Evolutionary conservation across 352 stramenopile species (phyloP).

Genomic region (Phytopythium cucurbitacearum): DNA sequence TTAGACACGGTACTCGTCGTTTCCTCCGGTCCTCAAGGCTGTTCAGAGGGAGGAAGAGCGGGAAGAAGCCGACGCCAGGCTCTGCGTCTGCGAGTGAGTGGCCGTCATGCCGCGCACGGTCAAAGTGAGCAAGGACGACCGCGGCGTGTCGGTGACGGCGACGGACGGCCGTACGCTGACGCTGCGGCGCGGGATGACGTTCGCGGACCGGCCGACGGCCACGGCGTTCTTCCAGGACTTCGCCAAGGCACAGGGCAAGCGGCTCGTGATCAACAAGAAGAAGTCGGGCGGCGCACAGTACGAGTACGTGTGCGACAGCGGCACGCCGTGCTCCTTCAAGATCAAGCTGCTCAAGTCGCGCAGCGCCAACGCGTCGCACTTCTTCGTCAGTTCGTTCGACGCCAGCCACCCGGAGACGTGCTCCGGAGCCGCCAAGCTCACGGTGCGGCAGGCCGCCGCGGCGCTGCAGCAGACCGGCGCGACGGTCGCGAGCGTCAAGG

Average conservation of each 20-base stretch:
- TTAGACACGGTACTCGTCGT: too few relatives aligned
- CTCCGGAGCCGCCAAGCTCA: conserved; percentile 19
- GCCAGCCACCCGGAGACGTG: conserved; percentile 18
- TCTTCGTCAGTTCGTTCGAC: conserved; percentile 31
- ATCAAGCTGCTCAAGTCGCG: conserved; percentile 37
- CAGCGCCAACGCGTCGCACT: conserved; percentile 27
- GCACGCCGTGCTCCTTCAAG: conserved; percentile 18
- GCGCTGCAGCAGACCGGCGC: conserved; percentile 9
- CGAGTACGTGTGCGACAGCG: conserved; percentile 29
- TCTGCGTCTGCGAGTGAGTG: background rate
- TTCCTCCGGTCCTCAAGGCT: too few relatives aligned
- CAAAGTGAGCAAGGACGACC: conserved; percentile 22
- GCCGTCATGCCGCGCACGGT: conserved; percentile 20
- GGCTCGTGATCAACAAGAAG: conserved; percentile 31
- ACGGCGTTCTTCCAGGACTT: conserved; percentile 36
- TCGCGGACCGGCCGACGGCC: conserved; percentile 20
- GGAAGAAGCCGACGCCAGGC: background rate
- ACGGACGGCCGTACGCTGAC: conserved; percentile 18
- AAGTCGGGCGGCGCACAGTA: conserved; percentile 32
- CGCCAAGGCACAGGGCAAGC: conserved; percentile 33
- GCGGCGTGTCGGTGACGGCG: conserved; percentile 22
- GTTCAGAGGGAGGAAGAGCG: too few relatives aligned
- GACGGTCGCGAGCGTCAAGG: conserved; percentile 22
- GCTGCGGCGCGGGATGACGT: conserved; percentile 19
- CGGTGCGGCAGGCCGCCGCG: conserved; percentile 25